Percentiles rank a stretch among this genome's conserved stretches.
phyloP scores from a whole-genome alignment of 2,329 filamentous ascomycete genomes.

The Coleophoma cylindrospora region DNA sequence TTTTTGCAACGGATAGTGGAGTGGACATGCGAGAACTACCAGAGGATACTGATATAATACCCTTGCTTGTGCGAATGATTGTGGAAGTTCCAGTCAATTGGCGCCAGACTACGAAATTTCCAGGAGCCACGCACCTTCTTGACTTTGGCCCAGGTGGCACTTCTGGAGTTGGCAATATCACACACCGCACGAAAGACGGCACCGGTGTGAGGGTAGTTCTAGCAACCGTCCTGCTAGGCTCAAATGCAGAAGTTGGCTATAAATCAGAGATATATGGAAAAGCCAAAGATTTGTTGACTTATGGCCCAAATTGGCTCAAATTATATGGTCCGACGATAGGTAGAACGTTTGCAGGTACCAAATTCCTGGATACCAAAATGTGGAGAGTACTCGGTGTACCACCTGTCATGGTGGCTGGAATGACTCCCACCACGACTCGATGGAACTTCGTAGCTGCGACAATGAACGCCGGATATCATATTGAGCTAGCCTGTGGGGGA shows the following conservation, averaged over 20 bases:
- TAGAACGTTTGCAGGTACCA: conserved; percentile 78
- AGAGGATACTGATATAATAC: conserved; percentile 77
- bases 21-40: conserved; percentile 59
- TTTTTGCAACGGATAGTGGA: conserved; percentile 83
- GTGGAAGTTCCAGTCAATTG: conserved; percentile 88
- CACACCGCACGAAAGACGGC: conserved; percentile 98
- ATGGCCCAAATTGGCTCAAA: conserved; percentile 97
- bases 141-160: conserved; percentile 97
- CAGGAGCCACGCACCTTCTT: conserved; percentile 84
- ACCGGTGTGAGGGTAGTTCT: conserved; percentile 95
- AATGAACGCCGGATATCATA: conserved; percentile 93
- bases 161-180: conserved; percentile 90
- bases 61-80: conserved; percentile 81
- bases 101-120: conserved; percentile 87
- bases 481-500: conserved; percentile 81
- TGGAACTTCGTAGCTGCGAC: conserved; percentile 87
- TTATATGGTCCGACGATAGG: conserved; percentile 84
- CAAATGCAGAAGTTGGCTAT: conserved; percentile 87
- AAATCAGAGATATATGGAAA: no score
- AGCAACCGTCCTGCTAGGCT: conserved; percentile 84
- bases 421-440: conserved; percentile 82
- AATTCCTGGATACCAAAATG: conserved; percentile 93
- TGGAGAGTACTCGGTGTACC: conserved; percentile 76
- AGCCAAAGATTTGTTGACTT: no score
- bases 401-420: conserved; percentile 81